phyloP scores from a whole-genome alignment of 1,284 basidiomycete species.

The Ustilago tritici region DNA sequence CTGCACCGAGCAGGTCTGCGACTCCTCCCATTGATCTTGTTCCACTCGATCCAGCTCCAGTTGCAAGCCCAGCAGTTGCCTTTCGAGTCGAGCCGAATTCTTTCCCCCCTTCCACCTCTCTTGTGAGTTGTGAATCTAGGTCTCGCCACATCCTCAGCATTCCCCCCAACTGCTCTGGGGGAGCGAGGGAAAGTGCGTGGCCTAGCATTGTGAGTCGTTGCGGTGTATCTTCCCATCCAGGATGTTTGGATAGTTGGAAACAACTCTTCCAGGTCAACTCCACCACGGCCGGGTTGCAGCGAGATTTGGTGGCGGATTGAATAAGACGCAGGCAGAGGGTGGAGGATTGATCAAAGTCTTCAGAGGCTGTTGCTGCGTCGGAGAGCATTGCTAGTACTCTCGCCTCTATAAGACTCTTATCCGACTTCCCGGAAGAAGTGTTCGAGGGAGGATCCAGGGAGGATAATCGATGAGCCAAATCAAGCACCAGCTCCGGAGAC shows the following conservation, averaged over 20 bases:
- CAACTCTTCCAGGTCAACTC: constrained; percentile 44
- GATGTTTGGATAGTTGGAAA: constrained; percentile 47
- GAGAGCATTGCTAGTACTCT: constrained; percentile 49
- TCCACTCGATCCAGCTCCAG: not conserved
- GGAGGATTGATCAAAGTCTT: constrained; percentile 38
- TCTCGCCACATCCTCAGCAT: constrained; percentile 33
- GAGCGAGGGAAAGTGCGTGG: constrained; percentile 37
- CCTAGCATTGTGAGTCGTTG: constrained; percentile 26
- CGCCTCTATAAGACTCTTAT: constrained; percentile 23
- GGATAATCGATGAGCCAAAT: constrained; percentile 30
- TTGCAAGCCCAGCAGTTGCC: constrained; percentile 2
- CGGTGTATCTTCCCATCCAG: constrained; percentile 42
- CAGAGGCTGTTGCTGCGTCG: constrained; percentile 31
- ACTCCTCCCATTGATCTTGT: not conserved
- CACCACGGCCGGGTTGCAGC: not conserved
- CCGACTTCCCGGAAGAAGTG: not conserved
- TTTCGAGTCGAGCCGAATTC: constrained; percentile 19
- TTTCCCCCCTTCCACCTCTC: constrained; percentile 29
- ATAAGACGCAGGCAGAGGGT: constrained; percentile 29
- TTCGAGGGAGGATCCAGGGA: not conserved
- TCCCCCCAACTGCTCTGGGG: constrained; percentile 20
- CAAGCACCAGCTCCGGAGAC: constrained; percentile 43
- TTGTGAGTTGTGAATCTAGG: constrained; percentile 28
- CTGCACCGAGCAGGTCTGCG: constrained; percentile 16
- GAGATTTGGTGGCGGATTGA: not conserved